Evolutionary conservation across 1,284 basidiomycete species (phyloP).

Genomic region (Ceratobasidium sp.): DNA sequence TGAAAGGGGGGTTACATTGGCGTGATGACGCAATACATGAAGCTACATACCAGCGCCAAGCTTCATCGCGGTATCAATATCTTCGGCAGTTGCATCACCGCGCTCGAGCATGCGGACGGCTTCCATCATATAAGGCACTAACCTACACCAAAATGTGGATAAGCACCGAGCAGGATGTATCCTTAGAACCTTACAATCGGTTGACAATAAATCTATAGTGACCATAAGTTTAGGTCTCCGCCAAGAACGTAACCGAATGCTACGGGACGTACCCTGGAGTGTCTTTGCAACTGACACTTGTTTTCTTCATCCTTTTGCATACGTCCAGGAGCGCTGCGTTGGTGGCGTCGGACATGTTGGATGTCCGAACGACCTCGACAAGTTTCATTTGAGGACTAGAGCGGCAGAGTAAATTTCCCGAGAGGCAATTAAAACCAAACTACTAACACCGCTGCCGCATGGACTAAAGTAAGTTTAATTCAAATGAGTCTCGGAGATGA

Average conservation of each 20-base stretch:
- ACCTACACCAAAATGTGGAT: slow-evolving; percentile 36
- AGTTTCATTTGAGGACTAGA: slow-evolving; percentile 63
- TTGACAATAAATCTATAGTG: slow-evolving; percentile 59
- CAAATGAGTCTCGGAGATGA: background rate
- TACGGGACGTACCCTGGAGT: slow-evolving; percentile 57
- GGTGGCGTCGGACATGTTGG: slow-evolving; percentile 60
- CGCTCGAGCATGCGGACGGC: slow-evolving; percentile 66
- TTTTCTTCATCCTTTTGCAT: slow-evolving; percentile 62
- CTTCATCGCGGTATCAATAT: slow-evolving; percentile 69
- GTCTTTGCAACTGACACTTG: slow-evolving; percentile 64
- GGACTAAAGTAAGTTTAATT: background rate
- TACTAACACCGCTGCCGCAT: slow-evolving; percentile 47
- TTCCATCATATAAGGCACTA: slow-evolving; percentile 62
- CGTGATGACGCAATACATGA: background rate
- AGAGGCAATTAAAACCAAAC: background rate
- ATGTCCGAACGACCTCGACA: slow-evolving; percentile 64
- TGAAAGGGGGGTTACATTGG: slow-evolving; percentile 30
- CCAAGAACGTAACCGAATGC: background rate
- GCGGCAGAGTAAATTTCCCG: background rate
- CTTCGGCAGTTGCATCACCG: slow-evolving; percentile 65
- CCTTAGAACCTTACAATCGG: slow-evolving; percentile 52
- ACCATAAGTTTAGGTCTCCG: background rate
- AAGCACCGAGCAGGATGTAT: background rate
- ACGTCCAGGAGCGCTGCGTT: slow-evolving; percentile 60
- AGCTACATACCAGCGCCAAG: slow-evolving; percentile 61